Conservation (phyloP, 2,329 filamentous ascomycete genomes). For the Pseudogymnoascus sp. region DNA sequence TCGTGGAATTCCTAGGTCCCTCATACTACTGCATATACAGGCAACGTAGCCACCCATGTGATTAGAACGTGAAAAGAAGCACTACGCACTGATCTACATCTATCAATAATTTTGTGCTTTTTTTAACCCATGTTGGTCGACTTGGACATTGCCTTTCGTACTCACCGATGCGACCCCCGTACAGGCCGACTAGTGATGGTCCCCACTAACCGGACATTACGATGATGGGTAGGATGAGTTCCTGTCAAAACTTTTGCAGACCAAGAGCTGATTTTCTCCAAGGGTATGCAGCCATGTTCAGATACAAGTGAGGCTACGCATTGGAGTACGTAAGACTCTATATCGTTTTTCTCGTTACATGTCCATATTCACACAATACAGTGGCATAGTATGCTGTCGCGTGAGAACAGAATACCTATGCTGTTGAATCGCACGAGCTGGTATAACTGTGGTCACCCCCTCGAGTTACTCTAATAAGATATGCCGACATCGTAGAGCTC, state of each 20-base stretch:
- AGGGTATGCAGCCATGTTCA: background rate
- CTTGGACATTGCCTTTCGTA: background rate
- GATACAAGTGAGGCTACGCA: background rate
- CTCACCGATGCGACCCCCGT: background rate
- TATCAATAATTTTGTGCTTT: background rate
- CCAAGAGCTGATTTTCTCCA: background rate
- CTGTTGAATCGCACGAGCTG: background rate
- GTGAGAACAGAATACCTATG: background rate
- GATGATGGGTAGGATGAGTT: background rate
- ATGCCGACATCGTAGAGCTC: background rate
- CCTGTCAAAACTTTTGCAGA: background rate
- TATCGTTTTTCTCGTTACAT: background rate
- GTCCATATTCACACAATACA: background rate
- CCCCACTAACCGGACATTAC: background rate
- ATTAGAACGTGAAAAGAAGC: background rate
- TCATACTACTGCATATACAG: background rate
- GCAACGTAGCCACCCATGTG: background rate
- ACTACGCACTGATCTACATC: background rate
- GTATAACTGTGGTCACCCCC: background rate
- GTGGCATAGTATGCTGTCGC: background rate
- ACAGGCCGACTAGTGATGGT: background rate
- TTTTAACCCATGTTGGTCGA: background rate
- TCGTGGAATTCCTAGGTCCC: background rate
- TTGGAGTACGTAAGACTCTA: background rate
- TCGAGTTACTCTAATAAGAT: background rate